phyloP scores from a whole-genome alignment of 2,329 filamentous ascomycete species.

The Aspergillus sp. region DNA sequence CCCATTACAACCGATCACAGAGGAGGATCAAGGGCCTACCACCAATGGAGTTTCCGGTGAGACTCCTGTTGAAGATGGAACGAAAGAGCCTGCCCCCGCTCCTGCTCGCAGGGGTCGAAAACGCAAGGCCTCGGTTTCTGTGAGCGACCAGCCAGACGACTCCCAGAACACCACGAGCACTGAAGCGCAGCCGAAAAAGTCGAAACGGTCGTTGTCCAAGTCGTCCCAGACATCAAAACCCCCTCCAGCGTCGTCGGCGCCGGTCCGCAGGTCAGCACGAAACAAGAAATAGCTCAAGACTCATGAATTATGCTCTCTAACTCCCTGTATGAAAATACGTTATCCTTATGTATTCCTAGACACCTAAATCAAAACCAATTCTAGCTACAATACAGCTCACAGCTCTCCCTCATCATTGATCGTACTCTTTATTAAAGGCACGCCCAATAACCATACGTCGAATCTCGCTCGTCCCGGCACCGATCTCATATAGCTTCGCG shows the following conservation, averaged over 20 bases:
- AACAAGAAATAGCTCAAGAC: slow-evolving; percentile 26
- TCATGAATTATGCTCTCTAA: slow-evolving; percentile 6
- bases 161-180: background rate
- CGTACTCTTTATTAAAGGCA: slow-evolving; percentile 87
- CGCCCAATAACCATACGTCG: slow-evolving; percentile 92
- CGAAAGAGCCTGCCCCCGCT: slow-evolving; percentile 1
- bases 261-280: slow-evolving; percentile 35
- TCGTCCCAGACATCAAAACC: slow-evolving; percentile 17
- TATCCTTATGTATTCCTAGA: slow-evolving; percentile 20
- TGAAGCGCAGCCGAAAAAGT: slow-evolving; percentile 21
- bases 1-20: background rate
- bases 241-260: slow-evolving; percentile 23
- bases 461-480: slow-evolving; percentile 93
- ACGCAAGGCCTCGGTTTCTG: slow-evolving; percentile 29
- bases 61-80: background rate
- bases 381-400: slow-evolving; percentile 10
- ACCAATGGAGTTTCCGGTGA: background rate
- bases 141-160: slow-evolving; percentile 6
- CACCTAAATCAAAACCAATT: slow-evolving; percentile 6
- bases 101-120: slow-evolving; percentile 23
- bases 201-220: slow-evolving; percentile 32
- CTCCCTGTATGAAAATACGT: slow-evolving; percentile 19
- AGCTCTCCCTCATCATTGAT: slow-evolving; percentile 21
- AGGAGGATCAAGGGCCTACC: background rate
- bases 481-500: slow-evolving; percentile 90